Percentiles rank a stretch among this genome's conserved stretches.
Evolutionary conservation across 2,329 filamentous ascomycete species (phyloP).

Genomic region (Helotiales sp.): DNA sequence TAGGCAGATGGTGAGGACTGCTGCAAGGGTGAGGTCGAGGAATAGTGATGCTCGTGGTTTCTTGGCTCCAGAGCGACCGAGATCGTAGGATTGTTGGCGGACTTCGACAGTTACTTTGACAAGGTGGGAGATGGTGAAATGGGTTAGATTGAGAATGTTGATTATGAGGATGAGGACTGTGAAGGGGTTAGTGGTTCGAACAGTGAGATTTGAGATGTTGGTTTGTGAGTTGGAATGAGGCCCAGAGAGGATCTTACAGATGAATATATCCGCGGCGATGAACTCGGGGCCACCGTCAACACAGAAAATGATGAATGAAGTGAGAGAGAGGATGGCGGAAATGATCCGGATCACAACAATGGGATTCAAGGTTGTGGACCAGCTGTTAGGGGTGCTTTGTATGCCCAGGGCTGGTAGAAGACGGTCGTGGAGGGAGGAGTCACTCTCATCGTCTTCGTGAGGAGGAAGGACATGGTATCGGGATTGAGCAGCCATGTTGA

Average conservation of each 20-base stretch:
- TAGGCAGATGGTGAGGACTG: constrained; percentile 11
- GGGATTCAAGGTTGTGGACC: constrained; percentile 9
- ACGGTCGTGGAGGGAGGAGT: constrained; percentile 2
- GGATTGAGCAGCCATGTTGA: background rate
- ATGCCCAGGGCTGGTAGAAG: constrained; percentile 1
- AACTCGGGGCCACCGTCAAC: constrained; percentile 10
- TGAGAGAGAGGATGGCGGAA: constrained; percentile 6
- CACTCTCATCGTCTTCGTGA: constrained; percentile 5
- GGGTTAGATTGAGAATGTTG: constrained; percentile 13
- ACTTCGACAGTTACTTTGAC: constrained; percentile 20
- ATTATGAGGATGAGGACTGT: constrained; percentile 13
- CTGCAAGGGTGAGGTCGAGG: constrained; percentile 12
- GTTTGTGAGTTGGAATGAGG: no score
- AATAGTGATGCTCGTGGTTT: constrained; percentile 10
- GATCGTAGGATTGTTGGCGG: constrained; percentile 5
- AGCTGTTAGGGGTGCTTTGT: background rate
- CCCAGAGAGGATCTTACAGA: background rate
- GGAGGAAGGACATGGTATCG: background rate
- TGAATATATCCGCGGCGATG: constrained; percentile 15
- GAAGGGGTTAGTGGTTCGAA: no score
- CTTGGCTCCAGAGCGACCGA: background rate
- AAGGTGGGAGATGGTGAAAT: constrained; percentile 12
- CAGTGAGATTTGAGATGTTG: no score
- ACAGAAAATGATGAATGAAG: constrained; percentile 12
- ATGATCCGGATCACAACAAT: constrained; percentile 6